Evolutionary conservation across 345 rosid species (phyloP), one percentile per base, ranked within the genome.

Genomic region (Gossypium mustelinum): DNA sequence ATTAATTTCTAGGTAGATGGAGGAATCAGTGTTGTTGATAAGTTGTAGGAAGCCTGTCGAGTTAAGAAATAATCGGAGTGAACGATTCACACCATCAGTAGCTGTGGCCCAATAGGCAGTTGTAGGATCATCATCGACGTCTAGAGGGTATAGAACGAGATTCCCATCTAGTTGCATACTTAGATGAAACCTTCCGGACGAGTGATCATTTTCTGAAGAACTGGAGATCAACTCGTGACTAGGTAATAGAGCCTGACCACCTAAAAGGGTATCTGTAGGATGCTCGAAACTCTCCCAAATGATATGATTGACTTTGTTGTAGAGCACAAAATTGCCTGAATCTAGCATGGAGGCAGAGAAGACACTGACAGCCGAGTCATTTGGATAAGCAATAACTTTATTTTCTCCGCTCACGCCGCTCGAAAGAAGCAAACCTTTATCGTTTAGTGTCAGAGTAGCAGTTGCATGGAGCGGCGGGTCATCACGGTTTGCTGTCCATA

Each of bases 241-340:
- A 4, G 0, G 0, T 9, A 8, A 7, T 9, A 83, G 73, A 68
- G n/a, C 39, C 56, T 80, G 85, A 17, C 82, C 76, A 29, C 51
- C 73, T 64, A 82, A 62, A 24, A 85, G 52, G 41, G 82, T 82
- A 20, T 85, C 81, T 0, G 84, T 85, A 20, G 84, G 86, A 64
- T 3, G 4, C 22, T 58, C 22, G 25, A 82, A 80, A 29, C 82
- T 82, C 66, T 82, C 67, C 87, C 87, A 82, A 29, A 79, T 6
- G 9, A 25, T 59, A 1, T 13, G 2, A 11, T 18, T 29, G 0
- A 4, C 4, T 0, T 17, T 7, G 44, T 55, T 43, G 39, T 57
- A 60, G 25, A 82, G 73, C 12, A 74, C 72, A 18, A 73, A 73
- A 29, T 73, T 73, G 47, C 76, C 76, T 9, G 76, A 59, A 73